phyloP scores from a whole-genome alignment of 306 rosid genomes.

The Clitoria ternatea region DNA sequence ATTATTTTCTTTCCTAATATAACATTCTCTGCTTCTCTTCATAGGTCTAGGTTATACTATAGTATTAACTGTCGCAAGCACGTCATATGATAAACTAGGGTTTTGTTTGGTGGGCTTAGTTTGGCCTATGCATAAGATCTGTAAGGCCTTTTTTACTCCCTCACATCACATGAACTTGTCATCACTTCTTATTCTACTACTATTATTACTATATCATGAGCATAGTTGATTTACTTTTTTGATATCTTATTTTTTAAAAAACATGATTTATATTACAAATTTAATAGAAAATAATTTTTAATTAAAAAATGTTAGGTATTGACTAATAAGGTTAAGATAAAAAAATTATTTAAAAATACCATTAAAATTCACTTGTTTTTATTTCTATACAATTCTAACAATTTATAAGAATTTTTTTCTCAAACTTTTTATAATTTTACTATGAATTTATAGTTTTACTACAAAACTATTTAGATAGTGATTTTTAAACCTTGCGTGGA shows the following conservation, averaged over 20 bases:
- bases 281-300: too few relatives aligned
- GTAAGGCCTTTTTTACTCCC: slow-evolving; percentile 9
- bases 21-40: neutral
- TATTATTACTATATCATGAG: neutral
- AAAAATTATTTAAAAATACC: too few relatives aligned
- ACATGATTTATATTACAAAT: neutral
- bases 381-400: too few relatives aligned
- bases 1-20: too few relatives aligned
- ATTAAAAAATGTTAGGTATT: too few relatives aligned
- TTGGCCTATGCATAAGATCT: slow-evolving; percentile 17
- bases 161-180: slow-evolving; percentile 34
- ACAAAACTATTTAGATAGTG: neutral
- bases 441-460: neutral
- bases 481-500: neutral
- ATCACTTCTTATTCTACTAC: slow-evolving; percentile 17
- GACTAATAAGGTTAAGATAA: too few relatives aligned
- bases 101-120: slow-evolving; percentile 38
- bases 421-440: too few relatives aligned
- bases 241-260: neutral
- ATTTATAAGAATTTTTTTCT: too few relatives aligned
- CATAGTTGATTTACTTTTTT: neutral
- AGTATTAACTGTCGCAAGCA: slow-evolving; percentile 8
- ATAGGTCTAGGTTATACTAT: neutral
- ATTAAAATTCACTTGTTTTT: too few relatives aligned
- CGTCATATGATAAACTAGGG: slow-evolving; percentile 18